Evolutionary conservation across 2,329 filamentous ascomycete species (phyloP), one percentile per base, ranked within the genome.

Genomic region (Lizonia empirigonia): DNA sequence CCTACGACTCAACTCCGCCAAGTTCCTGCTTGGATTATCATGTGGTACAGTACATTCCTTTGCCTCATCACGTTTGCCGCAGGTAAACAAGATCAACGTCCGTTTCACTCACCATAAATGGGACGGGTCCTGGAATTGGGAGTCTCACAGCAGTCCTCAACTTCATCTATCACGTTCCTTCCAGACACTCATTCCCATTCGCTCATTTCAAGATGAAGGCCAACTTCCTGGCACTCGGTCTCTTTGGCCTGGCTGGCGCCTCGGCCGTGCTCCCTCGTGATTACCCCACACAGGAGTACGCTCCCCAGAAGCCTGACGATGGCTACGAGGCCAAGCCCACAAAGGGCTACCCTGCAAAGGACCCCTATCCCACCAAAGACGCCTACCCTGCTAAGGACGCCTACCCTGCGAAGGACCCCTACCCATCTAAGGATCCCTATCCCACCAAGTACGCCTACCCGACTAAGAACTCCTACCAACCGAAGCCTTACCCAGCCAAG

Each of bases 71-170:
- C 44, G 16, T 36, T 47, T 34, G 38, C 19, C 24, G 30, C 26
- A 35, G 44, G 56, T 65, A 58, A 64, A 69, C 62, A 70, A 68
- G 49, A 63, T 64, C 55, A 65, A 48, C 34, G 45, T 44, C 22
- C 42, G 52, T 41, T 53, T 47, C 45, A 32, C 50, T 48, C 55
- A 61, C 56, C 60, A 64, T 69, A 66, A 67, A 66, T 65, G 56
- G 51, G 46, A 53, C 55, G 58, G 45, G 50, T 54, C 50, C 58
- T 59, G 41, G 53, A 57, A 55, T 51, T 48, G 53, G 18, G 49
- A 56, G 56, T 67, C 47, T 63, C 53, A 66, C 37, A 37, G 48
- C 45, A 38, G 37, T 30, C 50, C 54, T 20, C 50, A 40, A 37
- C 50, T 55, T 62, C 51, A 44, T 53, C 56, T 49, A 51, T 20